Evolutionary conservation across 257 asterid genomes (phyloP).

Genomic region (Eustoma russellianum): DNA sequence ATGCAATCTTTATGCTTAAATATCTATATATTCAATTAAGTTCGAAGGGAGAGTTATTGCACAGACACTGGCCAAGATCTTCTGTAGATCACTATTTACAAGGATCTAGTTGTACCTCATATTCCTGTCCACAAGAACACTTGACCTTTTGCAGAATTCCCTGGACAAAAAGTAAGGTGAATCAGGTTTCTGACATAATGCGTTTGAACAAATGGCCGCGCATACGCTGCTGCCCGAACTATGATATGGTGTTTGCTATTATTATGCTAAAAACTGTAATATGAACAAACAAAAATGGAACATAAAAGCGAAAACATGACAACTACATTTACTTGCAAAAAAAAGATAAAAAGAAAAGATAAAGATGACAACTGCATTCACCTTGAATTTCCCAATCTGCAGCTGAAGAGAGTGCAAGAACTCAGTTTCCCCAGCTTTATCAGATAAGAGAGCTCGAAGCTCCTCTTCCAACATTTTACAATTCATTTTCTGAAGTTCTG

Average conservation of each 20-base stretch:
- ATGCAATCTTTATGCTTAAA: conserved; percentile 5
- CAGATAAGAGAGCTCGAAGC: conserved; percentile 60
- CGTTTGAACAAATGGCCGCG: neutral
- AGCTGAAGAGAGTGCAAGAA: conserved; percentile 61
- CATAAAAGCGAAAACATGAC: neutral
- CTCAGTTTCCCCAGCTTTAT: conserved; percentile 65
- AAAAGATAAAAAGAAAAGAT: neutral
- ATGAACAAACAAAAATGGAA: neutral
- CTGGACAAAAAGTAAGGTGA: conserved; percentile 24
- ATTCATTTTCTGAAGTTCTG: conserved; percentile 52
- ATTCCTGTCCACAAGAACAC: conserved; percentile 74
- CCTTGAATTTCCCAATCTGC: conserved; percentile 62
- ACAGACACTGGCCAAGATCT: conserved; percentile 1
- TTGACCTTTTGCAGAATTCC: conserved; percentile 42
- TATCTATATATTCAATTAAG: neutral
- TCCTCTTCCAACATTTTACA: conserved; percentile 49
- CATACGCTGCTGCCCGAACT: neutral
- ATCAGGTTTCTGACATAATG: no score
- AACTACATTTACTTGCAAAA: neutral
- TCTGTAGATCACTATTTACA: conserved; percentile 18
- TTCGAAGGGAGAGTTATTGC: neutral
- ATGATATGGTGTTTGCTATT: neutral
- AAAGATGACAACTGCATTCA: conserved; percentile 9
- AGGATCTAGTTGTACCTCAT: conserved; percentile 32
- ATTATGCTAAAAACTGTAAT: neutral